phyloP scores from a whole-genome alignment of 208 protist genomes.

The Leishmania martiniquensis region DNA sequence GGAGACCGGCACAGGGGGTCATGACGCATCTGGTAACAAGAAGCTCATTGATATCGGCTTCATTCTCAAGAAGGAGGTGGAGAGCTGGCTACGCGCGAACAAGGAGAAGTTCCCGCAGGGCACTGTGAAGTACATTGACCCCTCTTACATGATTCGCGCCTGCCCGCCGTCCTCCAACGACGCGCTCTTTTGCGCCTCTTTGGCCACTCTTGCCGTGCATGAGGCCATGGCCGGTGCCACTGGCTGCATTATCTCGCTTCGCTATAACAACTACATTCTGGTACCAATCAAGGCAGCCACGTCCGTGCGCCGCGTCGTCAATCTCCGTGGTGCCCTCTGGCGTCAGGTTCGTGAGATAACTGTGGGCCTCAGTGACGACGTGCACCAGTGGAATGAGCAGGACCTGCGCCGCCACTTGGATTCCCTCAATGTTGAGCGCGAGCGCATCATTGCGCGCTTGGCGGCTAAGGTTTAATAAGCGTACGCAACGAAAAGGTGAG shows the following conservation, averaged over 20 bases:
- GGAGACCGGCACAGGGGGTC: constrained; percentile 51
- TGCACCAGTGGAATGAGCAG: constrained; percentile 45
- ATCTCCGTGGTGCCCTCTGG: constrained; percentile 83
- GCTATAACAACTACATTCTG: constrained; percentile 92
- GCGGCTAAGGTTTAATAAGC: constrained; percentile 66
- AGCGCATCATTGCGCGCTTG: constrained; percentile 63
- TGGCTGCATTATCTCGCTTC: constrained; percentile 87
- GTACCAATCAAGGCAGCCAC: constrained; percentile 90
- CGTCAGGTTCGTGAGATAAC: constrained; percentile 91
- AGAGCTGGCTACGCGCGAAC: constrained; percentile 80
- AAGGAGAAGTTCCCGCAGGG: constrained; percentile 61
- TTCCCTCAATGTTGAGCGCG: constrained; percentile 57
- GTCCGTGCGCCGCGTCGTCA: constrained; percentile 83
- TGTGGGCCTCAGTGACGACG: constrained; percentile 77
- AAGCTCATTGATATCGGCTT: constrained; percentile 93
- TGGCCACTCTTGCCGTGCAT: constrained; percentile 90
- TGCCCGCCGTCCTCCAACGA: constrained; percentile 91
- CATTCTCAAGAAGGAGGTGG: constrained; percentile 87
- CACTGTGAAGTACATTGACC: constrained; percentile 96
- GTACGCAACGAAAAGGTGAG: no score
- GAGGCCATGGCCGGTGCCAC: constrained; percentile 91
- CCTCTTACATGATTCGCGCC: constrained; percentile 96
- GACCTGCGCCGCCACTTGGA: constrained; percentile 84
- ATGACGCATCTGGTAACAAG: constrained; percentile 94
- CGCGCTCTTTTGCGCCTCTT: constrained; percentile 85